phyloP scores from a whole-genome alignment of 305 asterid species.

The Fraxinus angustifolia region DNA sequence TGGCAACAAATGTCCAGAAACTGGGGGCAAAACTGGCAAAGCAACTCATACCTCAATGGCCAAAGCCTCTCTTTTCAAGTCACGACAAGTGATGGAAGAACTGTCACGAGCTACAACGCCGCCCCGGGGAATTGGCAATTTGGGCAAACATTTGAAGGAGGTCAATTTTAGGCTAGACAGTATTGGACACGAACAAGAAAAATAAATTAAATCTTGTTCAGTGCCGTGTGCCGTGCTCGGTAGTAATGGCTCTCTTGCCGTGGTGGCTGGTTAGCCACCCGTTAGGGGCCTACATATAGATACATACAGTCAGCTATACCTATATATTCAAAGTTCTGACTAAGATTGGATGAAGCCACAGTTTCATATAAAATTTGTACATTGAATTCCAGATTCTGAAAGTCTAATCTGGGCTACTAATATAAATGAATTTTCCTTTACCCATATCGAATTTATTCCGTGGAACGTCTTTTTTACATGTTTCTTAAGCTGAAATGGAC shows the following conservation, averaged over 20 bases:
- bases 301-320: not conserved
- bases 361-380: constrained; percentile 11
- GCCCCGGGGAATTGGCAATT: constrained; percentile 40
- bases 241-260: constrained; percentile 42
- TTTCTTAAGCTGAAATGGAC: not conserved
- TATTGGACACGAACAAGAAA: not conserved
- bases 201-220: not conserved
- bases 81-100: constrained; percentile 35
- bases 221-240: not conserved
- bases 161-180: constrained; percentile 27
- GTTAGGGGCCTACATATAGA: constrained; percentile 35
- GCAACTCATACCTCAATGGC: constrained; percentile 35
- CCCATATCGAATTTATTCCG: not conserved
- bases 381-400: constrained; percentile 16
- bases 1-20: constrained; percentile 46
- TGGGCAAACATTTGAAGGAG: constrained; percentile 45
- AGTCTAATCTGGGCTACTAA: constrained; percentile 6
- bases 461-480: not conserved
- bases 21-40: constrained; percentile 58
- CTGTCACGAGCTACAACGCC: constrained; percentile 24
- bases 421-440: not conserved
- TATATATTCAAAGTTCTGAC: constrained; percentile 19
- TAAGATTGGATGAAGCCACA: constrained; percentile 21
- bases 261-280: constrained; percentile 68
- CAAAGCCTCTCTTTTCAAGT: constrained; percentile 41